phyloP scores from a whole-genome alignment of 192 early-diverging fungal species.

The Coemansia sp. region DNA sequence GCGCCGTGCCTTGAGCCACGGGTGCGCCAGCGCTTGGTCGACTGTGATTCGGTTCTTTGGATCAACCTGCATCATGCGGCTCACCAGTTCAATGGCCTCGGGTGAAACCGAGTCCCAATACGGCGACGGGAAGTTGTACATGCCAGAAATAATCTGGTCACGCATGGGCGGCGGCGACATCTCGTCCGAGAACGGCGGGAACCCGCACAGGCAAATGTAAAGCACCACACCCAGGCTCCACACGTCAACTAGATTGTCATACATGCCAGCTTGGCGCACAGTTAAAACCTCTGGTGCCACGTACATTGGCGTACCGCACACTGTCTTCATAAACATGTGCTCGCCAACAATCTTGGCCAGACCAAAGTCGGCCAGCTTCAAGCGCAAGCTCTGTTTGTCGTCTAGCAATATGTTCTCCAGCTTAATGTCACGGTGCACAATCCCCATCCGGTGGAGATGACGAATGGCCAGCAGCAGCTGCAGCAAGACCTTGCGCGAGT shows the following conservation, averaged over 20 bases:
- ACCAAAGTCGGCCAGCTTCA: conserved; percentile 97
- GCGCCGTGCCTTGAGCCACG: conserved; percentile 53
- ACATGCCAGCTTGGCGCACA: conserved; percentile 68
- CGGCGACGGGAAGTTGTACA: conserved; percentile 74
- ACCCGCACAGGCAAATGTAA: conserved; percentile 90
- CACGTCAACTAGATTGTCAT: conserved; percentile 80
- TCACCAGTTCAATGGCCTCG: conserved; percentile 59
- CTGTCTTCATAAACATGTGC: conserved; percentile 72
- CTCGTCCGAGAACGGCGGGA: conserved; percentile 78
- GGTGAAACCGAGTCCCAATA: conserved; percentile 77
- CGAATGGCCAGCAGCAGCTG: conserved; percentile 78
- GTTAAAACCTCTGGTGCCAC: conserved; percentile 89
- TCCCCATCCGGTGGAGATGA: conserved; percentile 65
- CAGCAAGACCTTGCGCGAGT: conserved; percentile 74
- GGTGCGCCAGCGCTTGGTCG: conserved; percentile 57
- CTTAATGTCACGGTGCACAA: conserved; percentile 80
- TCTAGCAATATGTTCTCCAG: conserved; percentile 78
- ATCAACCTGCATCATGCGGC: conserved; percentile 53
- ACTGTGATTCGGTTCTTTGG: conserved; percentile 55
- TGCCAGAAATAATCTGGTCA: conserved; percentile 65
- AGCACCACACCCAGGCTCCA: conserved; percentile 95
- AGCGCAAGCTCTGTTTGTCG: conserved; percentile 55
- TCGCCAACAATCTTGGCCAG: conserved; percentile 80
- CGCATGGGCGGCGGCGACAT: conserved; percentile 61
- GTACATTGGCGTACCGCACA: conserved; percentile 91